These are phyloP conservation scores for Linum tenue DNA, from an alignment of 345 rosid species.

Conservation along the genomic window DNA sequence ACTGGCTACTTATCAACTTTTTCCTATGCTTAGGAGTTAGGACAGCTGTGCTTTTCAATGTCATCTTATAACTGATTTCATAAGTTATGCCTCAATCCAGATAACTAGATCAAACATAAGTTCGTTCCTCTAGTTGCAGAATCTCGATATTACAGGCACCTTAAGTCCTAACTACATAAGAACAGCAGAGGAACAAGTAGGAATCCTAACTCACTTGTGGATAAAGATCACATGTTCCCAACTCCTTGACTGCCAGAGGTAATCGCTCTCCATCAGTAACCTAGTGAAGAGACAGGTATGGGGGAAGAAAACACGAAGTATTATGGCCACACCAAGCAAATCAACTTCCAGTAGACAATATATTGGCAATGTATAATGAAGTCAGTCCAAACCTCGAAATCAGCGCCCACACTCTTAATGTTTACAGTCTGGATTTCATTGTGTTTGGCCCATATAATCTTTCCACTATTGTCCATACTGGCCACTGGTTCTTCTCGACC, in stretches of 20 bases:
- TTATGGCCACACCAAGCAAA: conserved; percentile 14
- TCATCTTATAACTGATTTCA: too few relatives aligned
- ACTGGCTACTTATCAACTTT: too few relatives aligned
- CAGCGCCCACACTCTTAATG: conserved; percentile 94
- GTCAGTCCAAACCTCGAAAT: conserved; percentile 59
- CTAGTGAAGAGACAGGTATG: conserved; percentile 29
- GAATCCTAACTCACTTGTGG: conserved; percentile 69
- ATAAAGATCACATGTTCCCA: conserved; percentile 99
- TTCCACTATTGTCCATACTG: conserved; percentile 98
- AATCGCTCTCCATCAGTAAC: conserved; percentile 96
- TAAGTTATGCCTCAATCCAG: too few relatives aligned
- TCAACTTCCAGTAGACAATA: conserved; percentile 4
- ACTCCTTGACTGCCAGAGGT: conserved; percentile 94
- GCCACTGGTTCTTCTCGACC: conserved; percentile 98
- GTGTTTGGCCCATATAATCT: conserved; percentile 99
- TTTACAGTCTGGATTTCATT: conserved; percentile 99
- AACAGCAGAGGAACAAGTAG: not conserved
- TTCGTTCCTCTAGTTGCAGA: too few relatives aligned
- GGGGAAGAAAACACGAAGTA: conserved; percentile 8
- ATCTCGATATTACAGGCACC: too few relatives aligned
- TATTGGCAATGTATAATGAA: not conserved
- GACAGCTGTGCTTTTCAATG: too few relatives aligned
- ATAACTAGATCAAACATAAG: too few relatives aligned
- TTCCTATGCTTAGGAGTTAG: too few relatives aligned
- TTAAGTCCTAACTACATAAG: not conserved